These are phyloP conservation scores for Blastocystis sp. DNA, from an alignment of 352 stramenopile genomes.

Conservation along the genomic window DNA sequence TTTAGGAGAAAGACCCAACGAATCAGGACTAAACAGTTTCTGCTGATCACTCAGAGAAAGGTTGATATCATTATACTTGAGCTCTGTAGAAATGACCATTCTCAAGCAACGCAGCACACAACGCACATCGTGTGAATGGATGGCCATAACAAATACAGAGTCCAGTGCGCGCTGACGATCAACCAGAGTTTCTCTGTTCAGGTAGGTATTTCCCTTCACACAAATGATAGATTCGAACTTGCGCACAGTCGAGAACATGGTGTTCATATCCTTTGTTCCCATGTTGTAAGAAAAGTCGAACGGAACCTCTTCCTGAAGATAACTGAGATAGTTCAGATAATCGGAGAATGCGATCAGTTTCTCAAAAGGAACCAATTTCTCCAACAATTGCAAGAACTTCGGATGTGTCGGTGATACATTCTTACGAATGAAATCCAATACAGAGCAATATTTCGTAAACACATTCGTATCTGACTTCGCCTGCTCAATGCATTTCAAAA, in stretches of 20 bases:
- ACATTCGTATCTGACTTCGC: neutral
- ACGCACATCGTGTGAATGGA: neutral
- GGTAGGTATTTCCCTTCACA: conserved; percentile 7
- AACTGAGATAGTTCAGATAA: neutral
- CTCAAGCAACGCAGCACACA: conserved; percentile 8
- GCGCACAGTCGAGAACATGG: neutral
- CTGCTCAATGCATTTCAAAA: neutral
- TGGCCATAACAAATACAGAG: neutral
- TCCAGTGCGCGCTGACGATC: neutral
- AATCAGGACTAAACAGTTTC: conserved; percentile 77
- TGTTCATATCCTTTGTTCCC: neutral
- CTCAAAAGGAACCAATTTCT: neutral
- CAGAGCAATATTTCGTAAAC: neutral
- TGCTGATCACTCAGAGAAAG: neutral
- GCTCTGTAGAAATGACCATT: neutral
- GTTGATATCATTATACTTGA: conserved; percentile 28
- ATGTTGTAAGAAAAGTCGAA: conserved; percentile 41
- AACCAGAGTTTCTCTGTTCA: neutral
- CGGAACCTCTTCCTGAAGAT: neutral
- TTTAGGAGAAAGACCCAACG: conserved; percentile 80
- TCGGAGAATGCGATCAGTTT: too few species aligned
- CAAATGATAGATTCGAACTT: conserved; percentile 34
- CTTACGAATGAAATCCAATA: neutral
- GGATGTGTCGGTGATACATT: neutral
- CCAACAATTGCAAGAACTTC: neutral